These are phyloP conservation scores for Corchorus olitorius DNA, from an alignment of 345 rosid genomes.

Conservation along the genomic window DNA sequence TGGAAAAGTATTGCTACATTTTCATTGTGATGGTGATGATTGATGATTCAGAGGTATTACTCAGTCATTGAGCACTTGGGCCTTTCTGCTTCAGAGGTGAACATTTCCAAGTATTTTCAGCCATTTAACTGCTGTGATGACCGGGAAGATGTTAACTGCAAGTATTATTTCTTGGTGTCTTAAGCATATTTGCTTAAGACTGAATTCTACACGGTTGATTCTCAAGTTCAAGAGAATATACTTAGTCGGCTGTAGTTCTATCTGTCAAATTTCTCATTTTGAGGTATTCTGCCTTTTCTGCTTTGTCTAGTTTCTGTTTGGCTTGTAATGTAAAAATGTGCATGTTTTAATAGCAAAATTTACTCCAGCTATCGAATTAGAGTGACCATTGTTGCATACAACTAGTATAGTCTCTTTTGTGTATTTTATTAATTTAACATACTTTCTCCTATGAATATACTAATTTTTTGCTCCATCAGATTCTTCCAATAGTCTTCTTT, in stretches of 20 bases:
- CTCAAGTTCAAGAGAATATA: background rate
- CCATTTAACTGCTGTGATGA: background rate
- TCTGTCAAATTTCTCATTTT: constrained; percentile 2
- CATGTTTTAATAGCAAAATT: background rate
- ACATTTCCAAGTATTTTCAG: background rate
- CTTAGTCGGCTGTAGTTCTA: background rate
- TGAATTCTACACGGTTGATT: background rate
- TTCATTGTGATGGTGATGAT: background rate
- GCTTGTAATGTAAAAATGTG: background rate
- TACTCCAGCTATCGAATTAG: background rate
- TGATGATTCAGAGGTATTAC: background rate
- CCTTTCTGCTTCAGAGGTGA: background rate
- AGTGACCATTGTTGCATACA: no score
- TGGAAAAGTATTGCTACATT: background rate
- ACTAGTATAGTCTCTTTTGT: no score
- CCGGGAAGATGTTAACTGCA: background rate
- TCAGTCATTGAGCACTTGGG: background rate
- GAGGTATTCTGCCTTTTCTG: background rate
- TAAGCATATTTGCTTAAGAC: background rate
- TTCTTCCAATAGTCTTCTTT: no score
- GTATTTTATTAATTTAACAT: no score
- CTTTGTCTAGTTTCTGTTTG: background rate
- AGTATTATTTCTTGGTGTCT: background rate
- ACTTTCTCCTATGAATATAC: no score
- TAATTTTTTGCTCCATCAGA: no score